Conservation (phyloP, 1,139 yeast species). For the Debaryomyces robertsiae region DNA sequence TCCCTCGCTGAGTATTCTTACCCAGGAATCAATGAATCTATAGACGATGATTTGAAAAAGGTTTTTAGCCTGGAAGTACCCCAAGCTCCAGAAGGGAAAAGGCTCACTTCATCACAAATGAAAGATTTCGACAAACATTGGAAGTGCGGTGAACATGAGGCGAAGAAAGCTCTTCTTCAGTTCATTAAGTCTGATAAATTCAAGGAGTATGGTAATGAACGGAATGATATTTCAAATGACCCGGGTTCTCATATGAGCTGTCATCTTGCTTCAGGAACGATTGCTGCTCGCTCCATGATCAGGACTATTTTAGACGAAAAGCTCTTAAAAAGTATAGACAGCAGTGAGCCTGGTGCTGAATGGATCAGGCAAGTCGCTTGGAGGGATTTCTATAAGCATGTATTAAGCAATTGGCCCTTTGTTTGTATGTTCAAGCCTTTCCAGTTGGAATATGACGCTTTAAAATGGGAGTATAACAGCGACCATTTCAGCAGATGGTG, state of each 20-base stretch:
- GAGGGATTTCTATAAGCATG: slow-evolving; percentile 59
- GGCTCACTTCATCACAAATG: slow-evolving; percentile 11
- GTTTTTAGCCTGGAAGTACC: slow-evolving; percentile 7
- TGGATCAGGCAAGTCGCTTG: slow-evolving; percentile 59
- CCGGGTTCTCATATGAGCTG: slow-evolving; percentile 47
- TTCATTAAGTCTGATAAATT: slow-evolving; percentile 32
- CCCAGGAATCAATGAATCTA: slow-evolving; percentile 3
- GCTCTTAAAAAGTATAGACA: slow-evolving; percentile 24
- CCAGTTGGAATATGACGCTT: slow-evolving; percentile 39
- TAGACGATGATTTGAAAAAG: not conserved
- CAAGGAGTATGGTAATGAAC: slow-evolving; percentile 30
- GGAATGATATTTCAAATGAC: slow-evolving; percentile 30
- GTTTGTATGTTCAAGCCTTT: slow-evolving; percentile 53
- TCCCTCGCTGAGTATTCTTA: not conserved
- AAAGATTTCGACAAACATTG: slow-evolving; percentile 22
- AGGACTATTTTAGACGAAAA: slow-evolving; percentile 26
- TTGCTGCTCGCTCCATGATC: slow-evolving; percentile 45
- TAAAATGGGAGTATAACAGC: slow-evolving; percentile 45
- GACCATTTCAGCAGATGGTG: slow-evolving; percentile 51
- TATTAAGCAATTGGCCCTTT: slow-evolving; percentile 52
- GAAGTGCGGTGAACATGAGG: slow-evolving; percentile 43
- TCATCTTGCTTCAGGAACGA: slow-evolving; percentile 49
- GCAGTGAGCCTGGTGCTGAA: slow-evolving; percentile 35
- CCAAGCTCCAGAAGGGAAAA: slow-evolving; percentile 15
- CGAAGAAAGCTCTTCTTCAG: slow-evolving; percentile 27